These are phyloP conservation scores for Clausena lansium DNA, from an alignment of 345 rosid genomes.

Conservation along the genomic window DNA sequence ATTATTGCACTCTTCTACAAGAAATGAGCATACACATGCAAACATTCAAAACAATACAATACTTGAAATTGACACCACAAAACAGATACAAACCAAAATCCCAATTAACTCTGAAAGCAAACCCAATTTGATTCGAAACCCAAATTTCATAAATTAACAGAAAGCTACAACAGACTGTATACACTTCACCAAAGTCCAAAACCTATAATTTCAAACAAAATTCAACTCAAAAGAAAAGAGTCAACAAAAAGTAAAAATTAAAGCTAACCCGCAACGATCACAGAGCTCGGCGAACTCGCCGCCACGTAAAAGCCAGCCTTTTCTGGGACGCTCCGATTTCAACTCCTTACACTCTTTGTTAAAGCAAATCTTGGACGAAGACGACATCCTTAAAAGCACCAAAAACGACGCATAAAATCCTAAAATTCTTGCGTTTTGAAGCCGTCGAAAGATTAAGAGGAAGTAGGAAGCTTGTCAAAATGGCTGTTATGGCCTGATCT, in stretches of 20 bases:
- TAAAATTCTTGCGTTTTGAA: not conserved
- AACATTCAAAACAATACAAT: not conserved
- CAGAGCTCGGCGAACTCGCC: conserved; percentile 92
- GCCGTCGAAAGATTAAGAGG: not conserved
- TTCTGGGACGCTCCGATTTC: conserved; percentile 53
- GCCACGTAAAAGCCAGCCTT: conserved; percentile 82
- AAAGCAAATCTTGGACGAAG: conserved; percentile 57
- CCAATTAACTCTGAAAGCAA: conserved; percentile 3
- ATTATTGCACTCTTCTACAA: not conserved
- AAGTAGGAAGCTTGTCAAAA: not conserved
- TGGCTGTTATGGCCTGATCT: not conserved
- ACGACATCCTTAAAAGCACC: conserved; percentile 19
- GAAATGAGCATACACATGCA: not conserved
- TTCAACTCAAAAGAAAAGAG: conserved; percentile 1
- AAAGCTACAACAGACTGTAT: not conserved
- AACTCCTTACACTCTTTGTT: conserved; percentile 67
- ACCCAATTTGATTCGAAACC: conserved; percentile 6
- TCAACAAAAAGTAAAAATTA: not conserved
- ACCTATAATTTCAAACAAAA: conserved; percentile 17
- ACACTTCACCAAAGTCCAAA: not conserved
- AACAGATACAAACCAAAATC: conserved; percentile 5
- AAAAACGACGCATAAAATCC: conserved; percentile 2
- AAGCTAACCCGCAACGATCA: conserved; percentile 88
- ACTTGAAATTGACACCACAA: conserved; percentile 3
- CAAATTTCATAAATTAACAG: conserved; percentile 4